Percentiles rank a stretch among this genome's conserved stretches.
Evolutionary conservation across 2,329 filamentous ascomycete genomes (phyloP).

Genomic region (Alternaria viburni): DNA sequence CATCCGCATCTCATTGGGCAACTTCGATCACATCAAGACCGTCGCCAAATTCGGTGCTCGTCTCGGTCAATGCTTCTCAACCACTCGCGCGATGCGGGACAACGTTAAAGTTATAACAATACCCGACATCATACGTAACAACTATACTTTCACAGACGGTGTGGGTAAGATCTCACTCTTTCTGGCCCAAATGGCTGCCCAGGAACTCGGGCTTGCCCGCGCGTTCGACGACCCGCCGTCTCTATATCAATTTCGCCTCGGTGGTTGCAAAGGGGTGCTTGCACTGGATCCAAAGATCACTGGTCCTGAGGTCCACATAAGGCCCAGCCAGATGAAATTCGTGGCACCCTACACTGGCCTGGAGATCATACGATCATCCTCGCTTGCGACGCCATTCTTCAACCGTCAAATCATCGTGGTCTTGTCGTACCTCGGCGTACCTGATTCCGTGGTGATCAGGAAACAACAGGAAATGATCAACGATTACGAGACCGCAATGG

Average conservation of each 20-base stretch:
- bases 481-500: slow-evolving; percentile 74
- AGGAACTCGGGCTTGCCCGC: slow-evolving; percentile 69
- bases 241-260: slow-evolving; percentile 89
- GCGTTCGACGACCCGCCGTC: slow-evolving; percentile 69
- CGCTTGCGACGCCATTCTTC: slow-evolving; percentile 76
- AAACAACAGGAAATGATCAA: slow-evolving; percentile 73
- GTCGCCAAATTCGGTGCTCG: slow-evolving; percentile 91
- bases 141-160: slow-evolving; percentile 83
- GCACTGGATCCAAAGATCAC: slow-evolving; percentile 73
- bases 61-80: slow-evolving; percentile 94
- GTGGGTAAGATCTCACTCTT: slow-evolving; percentile 89
- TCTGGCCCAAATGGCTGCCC: slow-evolving; percentile 74
- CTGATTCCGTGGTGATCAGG: slow-evolving; percentile 67
- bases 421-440: slow-evolving; percentile 78
- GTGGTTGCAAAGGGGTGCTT: slow-evolving; percentile 90
- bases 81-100: slow-evolving; percentile 77
- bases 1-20: slow-evolving; percentile 86
- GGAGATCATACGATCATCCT: slow-evolving; percentile 84
- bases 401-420: slow-evolving; percentile 91
- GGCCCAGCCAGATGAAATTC: slow-evolving; percentile 90
- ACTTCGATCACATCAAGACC: slow-evolving; percentile 78
- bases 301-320: slow-evolving; percentile 74
- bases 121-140: slow-evolving; percentile 72
- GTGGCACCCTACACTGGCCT: slow-evolving; percentile 71
- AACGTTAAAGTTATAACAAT: slow-evolving; percentile 65